Conservation (phyloP, 2,329 filamentous ascomycete species). For the Orbilia blumenaviensis region DNA sequence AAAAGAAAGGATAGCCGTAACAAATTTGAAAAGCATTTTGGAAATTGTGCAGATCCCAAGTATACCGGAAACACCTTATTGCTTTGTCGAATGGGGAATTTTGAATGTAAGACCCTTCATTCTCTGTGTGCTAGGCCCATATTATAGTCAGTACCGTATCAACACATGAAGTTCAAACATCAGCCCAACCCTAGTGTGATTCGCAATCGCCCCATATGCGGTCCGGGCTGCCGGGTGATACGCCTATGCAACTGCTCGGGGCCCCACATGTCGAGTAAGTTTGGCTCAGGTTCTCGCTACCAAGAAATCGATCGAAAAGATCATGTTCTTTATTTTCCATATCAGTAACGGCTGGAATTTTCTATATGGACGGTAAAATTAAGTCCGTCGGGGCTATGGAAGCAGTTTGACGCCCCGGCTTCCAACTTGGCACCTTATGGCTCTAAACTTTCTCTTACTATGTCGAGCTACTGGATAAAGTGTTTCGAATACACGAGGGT, state of each 20-base stretch:
- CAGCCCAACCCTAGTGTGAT: background rate
- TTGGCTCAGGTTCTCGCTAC: constrained; percentile 27
- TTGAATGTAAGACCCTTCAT: background rate
- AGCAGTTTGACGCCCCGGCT: background rate
- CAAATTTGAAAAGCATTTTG: constrained; percentile 50
- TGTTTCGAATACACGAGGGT: background rate
- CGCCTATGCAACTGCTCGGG: background rate
- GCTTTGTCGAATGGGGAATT: background rate
- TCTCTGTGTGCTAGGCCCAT: background rate
- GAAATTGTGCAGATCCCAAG: background rate
- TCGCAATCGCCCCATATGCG: constrained; percentile 14
- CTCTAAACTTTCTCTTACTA: background rate
- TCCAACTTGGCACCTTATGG: background rate
- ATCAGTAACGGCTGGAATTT: background rate
- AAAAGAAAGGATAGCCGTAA: constrained; percentile 37
- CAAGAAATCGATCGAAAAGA: constrained; percentile 1
- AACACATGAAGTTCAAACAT: background rate
- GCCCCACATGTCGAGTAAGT: constrained; percentile 16
- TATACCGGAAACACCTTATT: background rate
- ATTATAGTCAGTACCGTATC: background rate
- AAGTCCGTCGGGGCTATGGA: constrained; percentile 1
- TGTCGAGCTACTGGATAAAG: background rate
- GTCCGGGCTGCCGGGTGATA: constrained; percentile 41
- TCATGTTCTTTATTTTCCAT: background rate
- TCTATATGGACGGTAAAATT: constrained; percentile 6